Conservation (phyloP, 2,329 filamentous ascomycete species). For the Aspergillus piperis region DNA sequence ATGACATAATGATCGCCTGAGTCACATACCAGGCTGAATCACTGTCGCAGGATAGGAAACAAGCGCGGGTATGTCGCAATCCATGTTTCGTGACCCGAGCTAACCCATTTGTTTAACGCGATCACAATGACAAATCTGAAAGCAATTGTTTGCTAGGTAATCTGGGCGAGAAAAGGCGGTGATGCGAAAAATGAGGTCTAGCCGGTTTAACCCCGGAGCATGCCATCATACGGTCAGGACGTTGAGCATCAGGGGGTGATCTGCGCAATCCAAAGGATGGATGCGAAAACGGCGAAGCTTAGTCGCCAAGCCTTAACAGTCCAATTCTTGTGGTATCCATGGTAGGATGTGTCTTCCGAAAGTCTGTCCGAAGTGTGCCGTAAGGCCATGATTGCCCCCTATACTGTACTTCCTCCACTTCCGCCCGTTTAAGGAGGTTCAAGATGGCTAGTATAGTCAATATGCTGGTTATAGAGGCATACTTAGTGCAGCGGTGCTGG, state of each 20-base stretch:
- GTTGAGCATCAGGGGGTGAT: slow-evolving; percentile 11
- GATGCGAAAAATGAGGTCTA: background rate
- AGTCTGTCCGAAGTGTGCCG: background rate
- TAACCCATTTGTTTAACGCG: background rate
- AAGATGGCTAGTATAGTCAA: background rate
- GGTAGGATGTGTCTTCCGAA: background rate
- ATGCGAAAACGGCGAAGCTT: slow-evolving; percentile 13
- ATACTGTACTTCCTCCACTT: background rate
- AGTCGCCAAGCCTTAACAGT: slow-evolving; percentile 1
- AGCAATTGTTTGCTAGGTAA: background rate
- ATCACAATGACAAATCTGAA: background rate
- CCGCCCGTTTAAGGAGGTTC: background rate
- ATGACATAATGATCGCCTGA: slow-evolving; percentile 1
- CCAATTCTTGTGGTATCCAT: background rate
- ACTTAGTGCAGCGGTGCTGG: background rate
- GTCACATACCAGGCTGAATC: slow-evolving; percentile 1
- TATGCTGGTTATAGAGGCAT: background rate
- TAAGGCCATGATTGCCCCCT: background rate
- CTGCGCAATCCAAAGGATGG: slow-evolving; percentile 12
- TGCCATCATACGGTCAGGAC: slow-evolving; percentile 4
- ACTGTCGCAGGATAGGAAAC: background rate
- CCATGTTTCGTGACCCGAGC: background rate
- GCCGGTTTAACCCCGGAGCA: background rate
- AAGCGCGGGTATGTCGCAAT: background rate
- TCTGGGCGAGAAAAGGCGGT: background rate